These are phyloP conservation scores for Articulospora tetracladia DNA, from an alignment of 495 filamentous ascomycete species.

Conservation along the genomic window DNA sequence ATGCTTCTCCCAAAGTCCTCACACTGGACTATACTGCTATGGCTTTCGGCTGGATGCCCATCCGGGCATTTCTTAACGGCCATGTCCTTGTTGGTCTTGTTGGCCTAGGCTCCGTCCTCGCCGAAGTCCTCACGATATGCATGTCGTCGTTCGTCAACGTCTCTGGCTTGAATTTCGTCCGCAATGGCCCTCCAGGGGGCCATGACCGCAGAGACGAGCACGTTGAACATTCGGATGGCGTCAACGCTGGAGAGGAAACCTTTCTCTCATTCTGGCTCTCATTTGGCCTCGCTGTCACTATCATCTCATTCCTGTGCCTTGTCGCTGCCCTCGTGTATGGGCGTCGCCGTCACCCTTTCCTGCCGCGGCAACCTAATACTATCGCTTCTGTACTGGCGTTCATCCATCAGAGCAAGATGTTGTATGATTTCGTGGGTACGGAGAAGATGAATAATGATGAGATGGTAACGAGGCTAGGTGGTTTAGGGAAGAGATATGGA, in stretches of 20 bases:
- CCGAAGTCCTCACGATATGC: constrained; percentile 65
- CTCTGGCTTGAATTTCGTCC: constrained; percentile 50
- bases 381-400: constrained; percentile 70
- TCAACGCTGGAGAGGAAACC: constrained; percentile 56
- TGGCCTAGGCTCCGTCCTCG: constrained; percentile 56
- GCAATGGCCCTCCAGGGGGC: not conserved
- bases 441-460: constrained; percentile 51
- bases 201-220: not conserved
- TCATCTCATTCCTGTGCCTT: constrained; percentile 52
- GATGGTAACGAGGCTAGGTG: constrained; percentile 51
- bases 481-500: constrained; percentile 58
- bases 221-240: not conserved
- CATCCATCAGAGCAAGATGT: constrained; percentile 71
- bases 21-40: constrained; percentile 70
- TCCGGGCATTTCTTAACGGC: constrained; percentile 55
- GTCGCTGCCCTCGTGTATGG: constrained; percentile 50
- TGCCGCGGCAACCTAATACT: constrained; percentile 69
- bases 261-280: constrained; percentile 54
- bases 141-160: constrained; percentile 58
- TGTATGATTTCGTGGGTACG: constrained; percentile 65
- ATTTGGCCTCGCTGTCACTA: constrained; percentile 50
- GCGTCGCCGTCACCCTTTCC: constrained; percentile 55
- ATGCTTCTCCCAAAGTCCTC: constrained; percentile 58
- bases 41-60: constrained; percentile 59
- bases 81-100: constrained; percentile 62